phyloP scores from a whole-genome alignment of 2,329 filamentous ascomycete genomes.

The Aspergillus sp. region DNA sequence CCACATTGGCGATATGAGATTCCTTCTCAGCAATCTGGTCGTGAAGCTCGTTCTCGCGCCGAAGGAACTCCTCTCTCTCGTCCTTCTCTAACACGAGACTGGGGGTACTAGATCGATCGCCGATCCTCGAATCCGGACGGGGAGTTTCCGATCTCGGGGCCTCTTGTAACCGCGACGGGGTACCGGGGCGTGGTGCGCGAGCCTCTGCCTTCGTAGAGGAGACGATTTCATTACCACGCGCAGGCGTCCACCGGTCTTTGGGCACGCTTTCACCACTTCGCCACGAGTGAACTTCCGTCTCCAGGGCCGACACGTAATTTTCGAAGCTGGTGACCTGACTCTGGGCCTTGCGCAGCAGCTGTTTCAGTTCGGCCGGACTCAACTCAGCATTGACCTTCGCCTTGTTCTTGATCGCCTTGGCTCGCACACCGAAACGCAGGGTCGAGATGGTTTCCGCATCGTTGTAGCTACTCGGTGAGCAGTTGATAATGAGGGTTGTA shows the following conservation, averaged over 20 bases:
- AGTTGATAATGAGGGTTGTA: slow-evolving; percentile 98
- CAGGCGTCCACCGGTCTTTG: slow-evolving; percentile 79
- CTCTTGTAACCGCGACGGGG: slow-evolving; percentile 42
- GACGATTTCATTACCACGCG: slow-evolving; percentile 58
- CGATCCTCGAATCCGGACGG: slow-evolving; percentile 64
- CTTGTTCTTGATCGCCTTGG: slow-evolving; percentile 99
- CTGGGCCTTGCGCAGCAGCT: slow-evolving; percentile 87
- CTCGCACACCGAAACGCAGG: slow-evolving; percentile 88
- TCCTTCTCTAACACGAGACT: slow-evolving; percentile 90
- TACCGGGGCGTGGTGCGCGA: slow-evolving; percentile 43
- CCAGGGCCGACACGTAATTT: slow-evolving; percentile 76
- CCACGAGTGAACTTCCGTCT: slow-evolving; percentile 84
- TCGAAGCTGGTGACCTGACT: slow-evolving; percentile 86
- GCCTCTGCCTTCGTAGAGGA: slow-evolving; percentile 48
- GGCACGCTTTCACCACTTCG: slow-evolving; percentile 84
- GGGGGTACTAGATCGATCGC: slow-evolving; percentile 83
- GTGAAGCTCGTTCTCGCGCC: slow-evolving; percentile 93
- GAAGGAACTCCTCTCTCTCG: slow-evolving; percentile 91
- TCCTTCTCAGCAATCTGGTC: slow-evolving; percentile 95
- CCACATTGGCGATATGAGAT: slow-evolving; percentile 71
- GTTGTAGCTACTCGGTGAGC: slow-evolving; percentile 98
- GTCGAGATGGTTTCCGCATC: slow-evolving; percentile 92
- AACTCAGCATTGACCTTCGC: slow-evolving; percentile 98
- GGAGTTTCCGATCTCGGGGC: slow-evolving; percentile 58
- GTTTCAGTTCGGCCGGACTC: slow-evolving; percentile 91